Evolutionary conservation across 305 asterid genomes (phyloP).

Genomic region (Solanum aculeatissimum): DNA sequence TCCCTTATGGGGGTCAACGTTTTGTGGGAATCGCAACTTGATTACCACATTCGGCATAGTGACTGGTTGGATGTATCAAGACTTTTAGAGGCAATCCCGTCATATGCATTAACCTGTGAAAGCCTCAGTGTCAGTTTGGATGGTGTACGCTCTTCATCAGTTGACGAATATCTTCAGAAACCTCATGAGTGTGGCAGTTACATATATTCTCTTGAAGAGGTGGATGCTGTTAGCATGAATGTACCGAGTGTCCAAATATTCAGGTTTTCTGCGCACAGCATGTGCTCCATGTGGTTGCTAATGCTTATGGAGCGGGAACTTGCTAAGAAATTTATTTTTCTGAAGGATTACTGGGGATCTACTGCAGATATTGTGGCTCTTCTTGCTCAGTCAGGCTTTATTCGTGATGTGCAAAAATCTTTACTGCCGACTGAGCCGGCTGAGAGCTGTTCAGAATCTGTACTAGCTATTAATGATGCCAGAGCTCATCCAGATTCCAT

Average conservation of each 20-base stretch:
- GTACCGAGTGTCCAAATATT: conserved; percentile 63
- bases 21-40: conserved; percentile 97
- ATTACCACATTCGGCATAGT: conserved; percentile 81
- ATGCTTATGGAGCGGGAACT: conserved; percentile 83
- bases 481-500: conserved; percentile 43
- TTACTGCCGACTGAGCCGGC: conserved; percentile 30
- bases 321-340: conserved; percentile 56
- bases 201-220: conserved; percentile 57
- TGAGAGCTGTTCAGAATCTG: conserved; percentile 43
- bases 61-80: conserved; percentile 83
- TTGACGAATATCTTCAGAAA: conserved; percentile 37
- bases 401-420: conserved; percentile 27
- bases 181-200: conserved; percentile 34
- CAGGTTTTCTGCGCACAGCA: conserved; percentile 42
- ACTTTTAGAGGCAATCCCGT: conserved; percentile 74
- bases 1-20: conserved; percentile 87
- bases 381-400: conserved; percentile 80
- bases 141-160: conserved; percentile 33
- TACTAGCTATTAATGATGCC: conserved; percentile 38
- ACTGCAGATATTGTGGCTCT: conserved; percentile 61
- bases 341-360: conserved; percentile 71
- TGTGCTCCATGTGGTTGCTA: conserved; percentile 66
- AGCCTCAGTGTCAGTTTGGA: conserved; percentile 68
- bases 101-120: conserved; percentile 62
- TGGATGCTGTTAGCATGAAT: conserved; percentile 55